Evolutionary conservation across 768 basidiomycete species (phyloP).

Genomic region (Hypholoma sublateritium): DNA sequence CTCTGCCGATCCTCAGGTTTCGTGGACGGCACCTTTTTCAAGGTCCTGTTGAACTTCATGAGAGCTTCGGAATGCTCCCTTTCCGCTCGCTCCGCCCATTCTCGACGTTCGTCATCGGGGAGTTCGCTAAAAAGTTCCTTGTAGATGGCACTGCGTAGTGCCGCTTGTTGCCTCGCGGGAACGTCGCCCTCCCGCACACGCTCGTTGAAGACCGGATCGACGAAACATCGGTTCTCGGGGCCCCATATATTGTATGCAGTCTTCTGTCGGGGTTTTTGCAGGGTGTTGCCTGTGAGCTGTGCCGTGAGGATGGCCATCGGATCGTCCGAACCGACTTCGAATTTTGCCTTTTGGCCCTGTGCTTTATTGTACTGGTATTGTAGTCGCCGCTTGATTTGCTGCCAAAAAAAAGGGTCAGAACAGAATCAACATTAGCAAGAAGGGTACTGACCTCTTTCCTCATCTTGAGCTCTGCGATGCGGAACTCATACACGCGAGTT

Average conservation of each 20-base stretch:
- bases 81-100: no score
- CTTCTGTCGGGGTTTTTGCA: no score
- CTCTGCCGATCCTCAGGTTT: conserved; percentile 13
- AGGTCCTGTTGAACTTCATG: neutral
- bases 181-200: no score
- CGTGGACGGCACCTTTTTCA: neutral
- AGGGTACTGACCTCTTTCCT: neutral
- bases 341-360: neutral
- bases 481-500: neutral
- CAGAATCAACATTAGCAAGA: neutral
- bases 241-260: no score
- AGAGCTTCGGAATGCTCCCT: no score
- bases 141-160: no score
- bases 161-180: no score
- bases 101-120: no score
- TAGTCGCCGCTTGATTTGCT: neutral
- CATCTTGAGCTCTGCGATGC: neutral
- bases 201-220: no score
- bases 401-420: neutral
- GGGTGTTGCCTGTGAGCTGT: neutral
- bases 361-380: neutral
- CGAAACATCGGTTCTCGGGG: no score
- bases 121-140: no score
- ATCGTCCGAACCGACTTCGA: no score
- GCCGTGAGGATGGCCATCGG: neutral